These are phyloP conservation scores for Garcia nutans DNA, from an alignment of 345 rosid genomes.

Conservation along the genomic window DNA sequence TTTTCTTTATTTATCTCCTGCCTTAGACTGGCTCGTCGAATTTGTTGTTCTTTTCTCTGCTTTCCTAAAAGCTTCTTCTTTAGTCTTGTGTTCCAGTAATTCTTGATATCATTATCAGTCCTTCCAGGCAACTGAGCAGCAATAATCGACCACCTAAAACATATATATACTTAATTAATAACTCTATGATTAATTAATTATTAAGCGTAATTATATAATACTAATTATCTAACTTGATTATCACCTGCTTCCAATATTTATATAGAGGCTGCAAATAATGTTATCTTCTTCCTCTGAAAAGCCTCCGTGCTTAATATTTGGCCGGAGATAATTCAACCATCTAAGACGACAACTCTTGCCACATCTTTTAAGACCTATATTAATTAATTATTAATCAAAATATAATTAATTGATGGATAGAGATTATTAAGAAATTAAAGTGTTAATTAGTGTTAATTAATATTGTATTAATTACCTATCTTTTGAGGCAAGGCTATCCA, in stretches of 20 bases:
- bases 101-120: constrained; percentile 78
- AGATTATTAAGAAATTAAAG: background rate
- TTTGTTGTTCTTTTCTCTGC: constrained; percentile 54
- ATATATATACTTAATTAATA: background rate
- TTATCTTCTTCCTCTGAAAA: constrained; percentile 60
- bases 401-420: background rate
- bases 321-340: constrained; percentile 61
- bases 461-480: constrained; percentile 40
- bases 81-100: constrained; percentile 80
- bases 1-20: constrained; percentile 50
- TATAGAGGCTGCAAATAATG: constrained; percentile 53
- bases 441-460: too few species aligned
- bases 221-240: background rate
- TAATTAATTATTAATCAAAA: background rate
- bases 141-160: constrained; percentile 72
- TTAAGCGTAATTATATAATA: background rate
- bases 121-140: constrained; percentile 83
- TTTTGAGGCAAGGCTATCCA: constrained; percentile 68
- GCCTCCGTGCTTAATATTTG: constrained; percentile 59
- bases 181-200: background rate
- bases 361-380: constrained; percentile 52
- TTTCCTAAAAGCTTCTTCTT: constrained; percentile 74
- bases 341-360: constrained; percentile 59
- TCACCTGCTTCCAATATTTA: constrained; percentile 59
- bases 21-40: constrained; percentile 36